Evolutionary conservation across 331 rosid genomes (phyloP), one percentile per base, ranked within the genome.

Genomic region (Quercus phellos): DNA sequence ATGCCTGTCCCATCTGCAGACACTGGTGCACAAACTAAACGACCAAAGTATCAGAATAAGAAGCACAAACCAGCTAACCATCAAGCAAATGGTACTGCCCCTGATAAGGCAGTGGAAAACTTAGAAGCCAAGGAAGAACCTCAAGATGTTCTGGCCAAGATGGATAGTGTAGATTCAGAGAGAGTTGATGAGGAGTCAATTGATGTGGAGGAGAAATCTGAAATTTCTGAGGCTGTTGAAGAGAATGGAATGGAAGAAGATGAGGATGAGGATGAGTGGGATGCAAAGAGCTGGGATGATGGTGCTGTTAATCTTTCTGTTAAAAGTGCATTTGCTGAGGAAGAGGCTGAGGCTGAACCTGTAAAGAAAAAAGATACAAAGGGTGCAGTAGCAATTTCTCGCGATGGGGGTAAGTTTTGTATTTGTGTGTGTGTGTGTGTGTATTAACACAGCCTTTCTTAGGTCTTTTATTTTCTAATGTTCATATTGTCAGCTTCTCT

Each of bases 261-360:
- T 4, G 97, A 87, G 1, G 94, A 73, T 24, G 98, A 87, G 81
- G 98, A 95, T 75, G 97, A 90, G 79, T 95, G 99, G 99, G 99
- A 95, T 74, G 93, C 90, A 51, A 95, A 91, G 91, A 95, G 99
- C 85, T 93, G 98, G 97, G 98, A 91, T 76, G 98, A 94, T 78
- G 91, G 82, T 34, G 87, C 18, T 61, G 89, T 91, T 81, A 86
- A 86, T 84, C 83, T 95, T 68, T 87, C 88, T 68, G 80, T 84
- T 32, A 89, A 79, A 27, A 78, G 87, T 14, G 90, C 98, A 19
- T 95, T 95, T 85, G 96, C 93, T 55, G 97, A 95, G 30, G 99
- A 95, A 87, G 99, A 94, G 84, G 88, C 58, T 8, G 91, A 87
- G 81, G 85, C 93, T 51, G 89, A 87, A 80, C 82, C 56, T 53